These are phyloP conservation scores for Phoma sp. DNA, from an alignment of 2,329 filamentous ascomycete species.

Conservation along the genomic window DNA sequence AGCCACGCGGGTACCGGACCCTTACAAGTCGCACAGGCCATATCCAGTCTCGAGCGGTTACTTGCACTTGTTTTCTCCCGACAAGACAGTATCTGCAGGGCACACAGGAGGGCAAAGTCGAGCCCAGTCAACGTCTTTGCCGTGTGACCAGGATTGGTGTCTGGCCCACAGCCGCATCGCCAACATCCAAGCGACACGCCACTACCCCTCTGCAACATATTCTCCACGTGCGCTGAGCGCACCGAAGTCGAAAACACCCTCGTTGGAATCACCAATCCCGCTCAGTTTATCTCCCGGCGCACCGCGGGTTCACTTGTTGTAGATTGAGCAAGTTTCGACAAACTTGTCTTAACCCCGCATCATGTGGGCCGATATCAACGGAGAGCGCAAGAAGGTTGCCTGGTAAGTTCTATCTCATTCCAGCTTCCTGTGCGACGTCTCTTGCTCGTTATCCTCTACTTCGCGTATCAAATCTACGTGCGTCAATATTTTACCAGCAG, in stretches of 20 bases:
- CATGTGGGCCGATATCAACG: conserved; percentile 70
- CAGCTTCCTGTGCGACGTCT: background rate
- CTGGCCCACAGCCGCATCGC: conserved; percentile 23
- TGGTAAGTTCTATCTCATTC: conserved; percentile 62
- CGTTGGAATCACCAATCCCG: conserved; percentile 26
- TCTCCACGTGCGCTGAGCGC: conserved; percentile 38
- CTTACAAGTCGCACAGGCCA: conserved; percentile 28
- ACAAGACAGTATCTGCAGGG: conserved; percentile 9
- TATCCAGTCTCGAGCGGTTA: conserved; percentile 22
- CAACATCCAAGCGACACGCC: conserved; percentile 28
- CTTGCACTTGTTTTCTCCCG: conserved; percentile 14
- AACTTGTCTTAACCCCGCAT: conserved; percentile 37
- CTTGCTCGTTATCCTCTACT: background rate
- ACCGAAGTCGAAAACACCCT: conserved; percentile 24
- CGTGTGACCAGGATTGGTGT: conserved; percentile 28
- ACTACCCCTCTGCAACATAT: conserved; percentile 33
- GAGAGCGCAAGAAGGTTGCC: conserved; percentile 77
- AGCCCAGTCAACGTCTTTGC: conserved; percentile 34
- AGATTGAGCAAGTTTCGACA: conserved; percentile 42
- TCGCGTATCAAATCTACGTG: background rate
- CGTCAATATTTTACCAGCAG: background rate
- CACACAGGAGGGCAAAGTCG: conserved; percentile 24
- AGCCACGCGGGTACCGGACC: conserved; percentile 33
- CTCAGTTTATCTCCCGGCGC: conserved; percentile 28
- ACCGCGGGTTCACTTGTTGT: conserved; percentile 22